Evolutionary conservation across 2,329 filamentous ascomycete species (phyloP).

Genomic region (Fusarium secorum): DNA sequence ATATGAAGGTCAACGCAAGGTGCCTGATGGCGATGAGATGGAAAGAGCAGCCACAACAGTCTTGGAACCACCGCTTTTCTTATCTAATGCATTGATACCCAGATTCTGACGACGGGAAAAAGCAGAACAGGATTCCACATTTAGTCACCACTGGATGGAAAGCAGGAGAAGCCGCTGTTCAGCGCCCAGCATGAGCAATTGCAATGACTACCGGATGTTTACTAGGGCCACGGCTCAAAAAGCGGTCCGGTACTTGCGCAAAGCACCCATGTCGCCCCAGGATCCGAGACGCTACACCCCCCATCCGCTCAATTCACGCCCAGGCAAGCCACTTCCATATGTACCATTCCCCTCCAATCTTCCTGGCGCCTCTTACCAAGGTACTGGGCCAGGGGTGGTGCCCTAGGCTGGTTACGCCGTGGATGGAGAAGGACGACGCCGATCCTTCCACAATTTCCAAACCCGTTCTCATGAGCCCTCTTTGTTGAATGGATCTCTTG

Average conservation of each 20-base stretch:
- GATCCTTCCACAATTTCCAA: conserved; percentile 41
- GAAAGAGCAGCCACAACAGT: neutral
- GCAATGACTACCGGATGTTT: conserved; percentile 15
- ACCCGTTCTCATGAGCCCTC: conserved; percentile 32
- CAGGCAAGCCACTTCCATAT: conserved; percentile 40
- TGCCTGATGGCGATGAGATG: neutral
- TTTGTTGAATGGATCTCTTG: conserved; percentile 19
- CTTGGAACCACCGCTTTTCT: neutral
- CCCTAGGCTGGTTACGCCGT: conserved; percentile 15
- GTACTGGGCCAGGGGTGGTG: conserved; percentile 37
- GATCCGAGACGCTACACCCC: conserved; percentile 27
- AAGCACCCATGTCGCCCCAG: conserved; percentile 31
- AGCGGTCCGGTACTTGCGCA: conserved; percentile 29
- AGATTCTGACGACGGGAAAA: conserved; percentile 9
- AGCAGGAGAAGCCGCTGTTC: conserved; percentile 27
- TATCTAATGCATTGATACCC: conserved; percentile 25
- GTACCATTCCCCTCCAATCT: conserved; percentile 39
- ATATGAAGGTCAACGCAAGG: neutral
- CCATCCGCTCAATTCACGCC: conserved; percentile 27
- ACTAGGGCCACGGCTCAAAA: conserved; percentile 34
- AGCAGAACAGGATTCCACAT: conserved; percentile 12
- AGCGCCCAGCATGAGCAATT: conserved; percentile 28
- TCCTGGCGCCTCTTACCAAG: conserved; percentile 39
- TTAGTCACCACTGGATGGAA: conserved; percentile 13
- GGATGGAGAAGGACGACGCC: conserved; percentile 32